Conservation (phyloP, 768 basidiomycete genomes). For the Phaeotremella skinneri region DNA sequence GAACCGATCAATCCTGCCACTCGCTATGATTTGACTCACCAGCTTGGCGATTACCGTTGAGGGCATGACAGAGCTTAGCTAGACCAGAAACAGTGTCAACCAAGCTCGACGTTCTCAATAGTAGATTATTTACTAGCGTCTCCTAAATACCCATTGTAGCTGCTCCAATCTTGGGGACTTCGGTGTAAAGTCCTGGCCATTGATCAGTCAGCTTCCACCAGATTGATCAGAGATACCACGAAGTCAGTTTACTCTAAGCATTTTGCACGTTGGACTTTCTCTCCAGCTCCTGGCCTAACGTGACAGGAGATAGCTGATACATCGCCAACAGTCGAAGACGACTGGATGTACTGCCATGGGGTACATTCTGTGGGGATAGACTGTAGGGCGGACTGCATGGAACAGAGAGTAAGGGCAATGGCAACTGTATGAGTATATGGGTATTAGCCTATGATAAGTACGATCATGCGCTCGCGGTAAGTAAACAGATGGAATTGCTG, state of each 20-base stretch:
- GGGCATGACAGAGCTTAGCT: conserved; percentile 45
- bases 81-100: background rate
- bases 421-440: conserved; percentile 43
- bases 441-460: too few species aligned
- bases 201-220: background rate
- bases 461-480: too few species aligned
- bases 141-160: conserved; percentile 44
- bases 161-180: conserved; percentile 50
- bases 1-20: background rate
- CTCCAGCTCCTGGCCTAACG: background rate
- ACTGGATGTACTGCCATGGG: conserved; percentile 17
- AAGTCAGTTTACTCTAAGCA: conserved; percentile 24
- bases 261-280: conserved; percentile 8
- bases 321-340: background rate
- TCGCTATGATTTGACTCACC: conserved; percentile 17
- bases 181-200: conserved; percentile 39
- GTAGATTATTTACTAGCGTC: conserved; percentile 36
- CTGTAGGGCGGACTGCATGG: conserved; percentile 41
- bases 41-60: conserved; percentile 29
- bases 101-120: too few species aligned
- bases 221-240: conserved; percentile 5
- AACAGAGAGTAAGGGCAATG: conserved; percentile 46
- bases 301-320: background rate
- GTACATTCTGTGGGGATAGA: conserved; percentile 39
- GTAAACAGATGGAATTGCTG: too few species aligned